Evolutionary conservation across 2,329 filamentous ascomycete genomes (phyloP).

Genomic region (Trichoderma pleuroti): DNA sequence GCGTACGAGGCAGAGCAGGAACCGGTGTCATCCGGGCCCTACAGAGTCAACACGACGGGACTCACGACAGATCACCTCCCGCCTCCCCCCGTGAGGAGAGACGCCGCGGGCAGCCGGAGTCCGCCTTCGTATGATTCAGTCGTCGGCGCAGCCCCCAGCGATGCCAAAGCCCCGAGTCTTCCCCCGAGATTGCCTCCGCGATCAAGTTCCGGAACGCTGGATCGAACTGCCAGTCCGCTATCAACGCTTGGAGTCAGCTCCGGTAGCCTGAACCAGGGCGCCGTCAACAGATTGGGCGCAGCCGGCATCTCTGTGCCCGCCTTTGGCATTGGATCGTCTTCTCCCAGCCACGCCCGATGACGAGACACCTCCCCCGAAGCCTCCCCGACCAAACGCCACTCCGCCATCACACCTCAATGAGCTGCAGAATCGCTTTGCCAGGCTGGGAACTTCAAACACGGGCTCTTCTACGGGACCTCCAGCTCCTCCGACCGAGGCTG

Average conservation of each 20-base stretch:
- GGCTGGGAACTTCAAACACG: conserved; percentile 41
- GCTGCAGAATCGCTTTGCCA: conserved; percentile 65
- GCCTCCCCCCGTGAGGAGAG: conserved; percentile 60
- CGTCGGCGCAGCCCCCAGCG: conserved; percentile 27
- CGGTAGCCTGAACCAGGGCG: conserved; percentile 49
- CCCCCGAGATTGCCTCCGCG: conserved; percentile 64
- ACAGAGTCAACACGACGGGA: conserved; percentile 66
- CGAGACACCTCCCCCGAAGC: conserved; percentile 26
- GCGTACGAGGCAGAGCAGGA: conserved; percentile 28
- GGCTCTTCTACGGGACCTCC: conserved; percentile 22
- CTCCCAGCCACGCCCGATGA: conserved; percentile 26
- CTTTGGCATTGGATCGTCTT: conserved; percentile 61
- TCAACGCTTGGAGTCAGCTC: conserved; percentile 32
- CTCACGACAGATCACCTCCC: conserved; percentile 66
- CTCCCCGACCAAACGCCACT: conserved; percentile 24
- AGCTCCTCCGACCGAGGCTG: conserved; percentile 40
- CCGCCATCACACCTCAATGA: conserved; percentile 53
- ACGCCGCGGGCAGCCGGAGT: conserved; percentile 36
- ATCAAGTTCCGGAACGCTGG: conserved; percentile 21
- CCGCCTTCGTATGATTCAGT: conserved; percentile 32
- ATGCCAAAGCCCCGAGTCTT: conserved; percentile 53
- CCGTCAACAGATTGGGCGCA: conserved; percentile 63
- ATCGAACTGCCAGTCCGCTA: conserved; percentile 17
- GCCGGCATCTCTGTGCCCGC: conserved; percentile 77
- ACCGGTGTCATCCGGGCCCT: conserved; percentile 56